phyloP scores from a whole-genome alignment of 345 rosid genomes.

The Hibiscus trionum region DNA sequence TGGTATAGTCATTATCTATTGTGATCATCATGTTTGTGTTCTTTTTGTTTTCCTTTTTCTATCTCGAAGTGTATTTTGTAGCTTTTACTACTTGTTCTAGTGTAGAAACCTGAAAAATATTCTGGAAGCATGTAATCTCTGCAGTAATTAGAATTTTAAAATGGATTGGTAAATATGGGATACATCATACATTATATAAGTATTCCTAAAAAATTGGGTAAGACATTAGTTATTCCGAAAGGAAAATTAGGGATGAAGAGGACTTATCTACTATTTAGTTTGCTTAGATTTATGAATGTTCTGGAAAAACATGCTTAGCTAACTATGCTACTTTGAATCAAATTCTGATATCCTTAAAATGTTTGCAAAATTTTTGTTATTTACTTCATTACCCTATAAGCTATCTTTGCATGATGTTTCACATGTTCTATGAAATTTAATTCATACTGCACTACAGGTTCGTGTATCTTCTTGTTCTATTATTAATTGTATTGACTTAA shows the following conservation, averaged over 20 bases:
- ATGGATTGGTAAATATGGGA: background rate
- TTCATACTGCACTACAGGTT: background rate
- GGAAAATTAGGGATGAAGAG: no score
- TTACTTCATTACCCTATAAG: background rate
- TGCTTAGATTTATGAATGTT: background rate
- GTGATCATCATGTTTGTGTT: slow-evolving; percentile 1
- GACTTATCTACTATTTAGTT: background rate
- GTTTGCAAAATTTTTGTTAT: background rate
- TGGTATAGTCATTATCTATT: slow-evolving; percentile 32
- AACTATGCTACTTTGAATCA: background rate
- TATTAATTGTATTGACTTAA: background rate
- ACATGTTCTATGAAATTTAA: background rate
- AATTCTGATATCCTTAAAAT: background rate
- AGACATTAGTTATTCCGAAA: background rate
- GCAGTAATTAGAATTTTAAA: background rate
- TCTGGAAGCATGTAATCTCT: background rate
- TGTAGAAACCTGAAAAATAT: background rate
- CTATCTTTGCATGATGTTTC: background rate
- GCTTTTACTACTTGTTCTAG: background rate
- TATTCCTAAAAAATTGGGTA: background rate
- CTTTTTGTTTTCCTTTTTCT: background rate
- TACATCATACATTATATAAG: background rate
- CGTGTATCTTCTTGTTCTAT: background rate
- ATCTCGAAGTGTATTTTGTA: background rate
- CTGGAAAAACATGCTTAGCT: background rate